Percentiles rank a stretch among this genome's conserved stretches.
Evolutionary conservation across 169 alveolate genomes (phyloP).

Genomic region (Plasmodium cynomolgi): DNA sequence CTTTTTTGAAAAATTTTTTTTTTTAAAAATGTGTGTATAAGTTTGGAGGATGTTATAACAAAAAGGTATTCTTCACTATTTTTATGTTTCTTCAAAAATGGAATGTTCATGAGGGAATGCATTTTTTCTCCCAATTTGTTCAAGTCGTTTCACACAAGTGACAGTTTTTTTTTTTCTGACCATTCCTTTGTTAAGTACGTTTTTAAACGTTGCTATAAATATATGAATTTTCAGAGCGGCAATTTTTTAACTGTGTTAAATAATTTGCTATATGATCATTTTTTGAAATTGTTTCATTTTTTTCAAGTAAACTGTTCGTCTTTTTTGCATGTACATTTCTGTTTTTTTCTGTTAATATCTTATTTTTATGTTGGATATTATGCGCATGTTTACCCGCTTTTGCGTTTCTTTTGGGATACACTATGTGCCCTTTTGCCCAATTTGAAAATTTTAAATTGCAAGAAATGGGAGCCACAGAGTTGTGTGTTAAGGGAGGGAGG

Average conservation of each 20-base stretch:
- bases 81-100: slow-evolving; percentile 40
- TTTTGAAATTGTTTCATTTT: slow-evolving; percentile 18
- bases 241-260: slow-evolving; percentile 26
- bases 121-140: slow-evolving; percentile 19
- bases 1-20: slow-evolving; percentile 37
- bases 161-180: slow-evolving; percentile 8
- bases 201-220: slow-evolving; percentile 22
- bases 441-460: not conserved
- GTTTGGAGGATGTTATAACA: not conserved
- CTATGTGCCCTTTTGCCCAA: not conserved
- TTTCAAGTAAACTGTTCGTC: slow-evolving; percentile 9
- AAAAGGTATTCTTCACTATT: slow-evolving; percentile 15
- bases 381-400: not conserved
- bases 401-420: not conserved
- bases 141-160: slow-evolving; percentile 27
- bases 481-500: not conserved
- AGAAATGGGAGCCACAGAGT: not conserved
- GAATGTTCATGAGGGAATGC: slow-evolving; percentile 1
- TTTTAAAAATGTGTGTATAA: slow-evolving; percentile 16
- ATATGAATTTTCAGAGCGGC: slow-evolving; percentile 16
- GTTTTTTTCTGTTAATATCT: slow-evolving; percentile 61
- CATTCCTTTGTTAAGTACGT: slow-evolving; percentile 15
- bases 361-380: slow-evolving; percentile 65
- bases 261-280: slow-evolving; percentile 54
- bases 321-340: slow-evolving; percentile 13